phyloP scores from a whole-genome alignment of 352 stramenopile species.

The Pythium scleroteichum region DNA sequence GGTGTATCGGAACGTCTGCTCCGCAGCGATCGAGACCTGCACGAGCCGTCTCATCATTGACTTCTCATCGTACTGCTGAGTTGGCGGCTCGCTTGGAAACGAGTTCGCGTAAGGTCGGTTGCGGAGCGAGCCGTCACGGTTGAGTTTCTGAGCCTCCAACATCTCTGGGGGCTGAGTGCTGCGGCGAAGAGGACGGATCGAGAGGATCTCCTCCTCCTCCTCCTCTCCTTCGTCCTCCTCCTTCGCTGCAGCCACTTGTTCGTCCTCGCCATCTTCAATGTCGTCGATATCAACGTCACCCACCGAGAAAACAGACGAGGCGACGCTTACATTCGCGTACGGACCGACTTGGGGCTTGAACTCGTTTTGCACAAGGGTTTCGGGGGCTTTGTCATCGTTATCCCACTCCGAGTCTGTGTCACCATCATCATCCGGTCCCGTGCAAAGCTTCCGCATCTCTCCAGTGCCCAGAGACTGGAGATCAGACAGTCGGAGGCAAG shows the following conservation, averaged over 20 bases:
- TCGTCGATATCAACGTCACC: background rate
- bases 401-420: background rate
- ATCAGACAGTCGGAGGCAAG: conserved; percentile 12
- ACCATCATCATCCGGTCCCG: background rate
- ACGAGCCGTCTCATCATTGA: conserved; percentile 35
- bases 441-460: background rate
- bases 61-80: conserved; percentile 35
- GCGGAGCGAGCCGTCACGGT: conserved; percentile 31
- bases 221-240: conserved; percentile 4
- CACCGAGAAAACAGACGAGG: background rate
- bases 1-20: conserved; percentile 45
- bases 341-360: no score
- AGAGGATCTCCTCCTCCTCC: conserved; percentile 22
- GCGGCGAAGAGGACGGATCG: conserved; percentile 23
- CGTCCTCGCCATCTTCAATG: conserved; percentile 7
- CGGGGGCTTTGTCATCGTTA: background rate
- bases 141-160: conserved; percentile 27
- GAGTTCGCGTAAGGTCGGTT: conserved; percentile 8
- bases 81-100: conserved; percentile 22
- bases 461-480: conserved; percentile 24
- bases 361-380: background rate
- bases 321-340: conserved; percentile 1
- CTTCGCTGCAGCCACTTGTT: background rate
- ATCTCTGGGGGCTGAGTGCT: conserved; percentile 27
- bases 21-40: conserved; percentile 29